A percentile compares a stretch with the other conserved stretches of the same genome.
Evolutionary conservation across 2,329 filamentous ascomycete species (phyloP).

Genomic region (Neocucurbitaria cava): DNA sequence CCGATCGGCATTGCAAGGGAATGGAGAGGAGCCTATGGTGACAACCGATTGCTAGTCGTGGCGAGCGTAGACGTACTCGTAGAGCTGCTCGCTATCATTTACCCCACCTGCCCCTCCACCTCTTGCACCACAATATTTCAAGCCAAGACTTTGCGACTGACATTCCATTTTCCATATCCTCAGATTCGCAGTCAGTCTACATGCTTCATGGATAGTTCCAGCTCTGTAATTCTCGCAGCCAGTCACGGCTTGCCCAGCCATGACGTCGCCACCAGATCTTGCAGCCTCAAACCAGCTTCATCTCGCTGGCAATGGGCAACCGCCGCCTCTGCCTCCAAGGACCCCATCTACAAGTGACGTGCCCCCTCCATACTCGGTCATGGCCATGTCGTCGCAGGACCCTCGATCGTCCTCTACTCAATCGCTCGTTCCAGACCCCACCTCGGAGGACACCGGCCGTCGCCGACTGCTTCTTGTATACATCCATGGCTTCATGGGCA

Average conservation of each 20-base stretch:
- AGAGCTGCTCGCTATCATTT: not conserved
- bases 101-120: constrained; percentile 10
- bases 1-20: too few relatives aligned
- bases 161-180: not conserved
- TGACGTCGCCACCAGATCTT: constrained; percentile 25
- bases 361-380: constrained; percentile 26
- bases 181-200: constrained; percentile 3
- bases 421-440: constrained; percentile 51
- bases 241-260: constrained; percentile 16
- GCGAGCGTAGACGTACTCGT: not conserved
- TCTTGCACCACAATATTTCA: not conserved
- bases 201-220: constrained; percentile 11
- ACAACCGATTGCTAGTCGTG: not conserved
- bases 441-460: constrained; percentile 39
- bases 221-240: constrained; percentile 10
- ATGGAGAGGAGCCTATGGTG: too few relatives aligned
- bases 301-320: constrained; percentile 9
- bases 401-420: constrained; percentile 56
- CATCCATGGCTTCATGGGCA: constrained; percentile 90
- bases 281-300: constrained; percentile 12
- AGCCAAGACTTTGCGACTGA: constrained; percentile 3
- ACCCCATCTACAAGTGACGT: constrained; percentile 14
- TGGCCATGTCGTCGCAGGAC: constrained; percentile 46
- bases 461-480: constrained; percentile 77
- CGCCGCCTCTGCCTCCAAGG: constrained; percentile 45